Conservation (phyloP, 805 yeast genomes). For the Zygotorulaspora danielsina region DNA sequence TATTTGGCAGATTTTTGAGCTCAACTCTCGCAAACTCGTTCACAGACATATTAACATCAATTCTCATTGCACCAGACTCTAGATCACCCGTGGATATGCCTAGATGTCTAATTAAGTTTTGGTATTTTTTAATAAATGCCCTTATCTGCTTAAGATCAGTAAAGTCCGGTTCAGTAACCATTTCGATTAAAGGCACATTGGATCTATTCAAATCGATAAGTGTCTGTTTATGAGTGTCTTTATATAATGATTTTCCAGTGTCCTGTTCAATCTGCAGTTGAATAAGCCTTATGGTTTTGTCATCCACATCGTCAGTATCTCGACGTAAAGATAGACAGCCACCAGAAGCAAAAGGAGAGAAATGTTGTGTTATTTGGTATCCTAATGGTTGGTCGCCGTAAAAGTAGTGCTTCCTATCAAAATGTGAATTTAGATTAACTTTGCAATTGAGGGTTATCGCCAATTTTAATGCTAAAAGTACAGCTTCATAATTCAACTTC, state of each 20-base stretch:
- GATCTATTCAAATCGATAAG: conserved; percentile 78
- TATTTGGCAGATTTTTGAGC: conserved; percentile 81
- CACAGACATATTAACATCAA: conserved; percentile 89
- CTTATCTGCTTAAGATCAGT: conserved; percentile 60
- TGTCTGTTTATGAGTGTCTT: conserved; percentile 34
- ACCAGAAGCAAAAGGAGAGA: conserved; percentile 66
- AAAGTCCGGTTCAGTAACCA: conserved; percentile 90
- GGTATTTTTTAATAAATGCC: conserved; percentile 77
- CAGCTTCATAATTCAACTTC: conserved; percentile 64
- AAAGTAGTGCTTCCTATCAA: conserved; percentile 93
- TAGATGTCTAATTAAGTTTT: conserved; percentile 60
- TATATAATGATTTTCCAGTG: conserved; percentile 75
- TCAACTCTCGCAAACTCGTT: conserved; percentile 73
- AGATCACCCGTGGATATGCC: conserved; percentile 83
- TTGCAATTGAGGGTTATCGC: conserved; percentile 64
- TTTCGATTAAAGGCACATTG: conserved; percentile 80
- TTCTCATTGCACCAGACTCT: conserved; percentile 92
- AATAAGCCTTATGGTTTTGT: conserved; percentile 53
- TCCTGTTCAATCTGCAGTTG: conserved; percentile 95
- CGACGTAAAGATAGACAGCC: conserved; percentile 53
- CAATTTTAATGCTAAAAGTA: conserved; percentile 64
- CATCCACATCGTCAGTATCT: conserved; percentile 50
- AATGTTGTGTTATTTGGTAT: conserved; percentile 91
- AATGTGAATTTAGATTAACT: conserved; percentile 54
- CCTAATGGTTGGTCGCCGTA: conserved; percentile 97